A percentile compares a stretch with the other conserved stretches of the same genome.
phyloP scores from a whole-genome alignment of 495 filamentous ascomycete genomes.

The Podospora appendiculata region DNA sequence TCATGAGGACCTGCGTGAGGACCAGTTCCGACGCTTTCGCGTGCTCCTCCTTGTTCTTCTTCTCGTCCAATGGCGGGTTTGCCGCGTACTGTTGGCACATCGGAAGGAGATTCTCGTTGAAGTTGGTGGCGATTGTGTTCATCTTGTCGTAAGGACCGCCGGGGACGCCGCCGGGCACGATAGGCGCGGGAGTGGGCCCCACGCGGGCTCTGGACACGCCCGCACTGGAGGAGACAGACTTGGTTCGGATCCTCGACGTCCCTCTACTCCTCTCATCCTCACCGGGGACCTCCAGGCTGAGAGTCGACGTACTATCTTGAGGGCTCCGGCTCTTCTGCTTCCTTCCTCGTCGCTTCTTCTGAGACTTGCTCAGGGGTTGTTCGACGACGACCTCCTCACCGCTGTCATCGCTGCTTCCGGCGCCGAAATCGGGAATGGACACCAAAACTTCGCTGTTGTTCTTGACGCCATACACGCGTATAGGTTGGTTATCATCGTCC shows the following conservation, averaged over 20 bases:
- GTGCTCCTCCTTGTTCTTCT: constrained; percentile 69
- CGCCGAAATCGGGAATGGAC: constrained; percentile 42
- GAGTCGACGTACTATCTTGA: constrained; percentile 26
- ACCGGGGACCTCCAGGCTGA: constrained; percentile 21
- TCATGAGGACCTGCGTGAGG: constrained; percentile 73
- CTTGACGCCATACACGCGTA: constrained; percentile 69
- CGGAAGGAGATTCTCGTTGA: constrained; percentile 60
- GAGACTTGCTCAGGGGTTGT: constrained; percentile 8
- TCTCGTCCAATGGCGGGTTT: constrained; percentile 59
- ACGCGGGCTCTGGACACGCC: constrained; percentile 8
- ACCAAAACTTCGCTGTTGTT: constrained; percentile 65
- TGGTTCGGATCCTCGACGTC: constrained; percentile 18
- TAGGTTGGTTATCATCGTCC: constrained; percentile 55
- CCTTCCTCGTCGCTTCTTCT: constrained; percentile 17
- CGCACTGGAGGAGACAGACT: constrained; percentile 15
- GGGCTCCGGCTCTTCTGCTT: constrained; percentile 25
- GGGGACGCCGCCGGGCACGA: constrained; percentile 13
- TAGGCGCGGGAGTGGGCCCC: constrained; percentile 18
- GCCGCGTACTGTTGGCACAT: constrained; percentile 55
- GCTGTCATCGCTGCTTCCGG: constrained; percentile 44
- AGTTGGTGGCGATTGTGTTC: constrained; percentile 56
- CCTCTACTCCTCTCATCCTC: constrained; percentile 13
- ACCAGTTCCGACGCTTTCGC: constrained; percentile 77
- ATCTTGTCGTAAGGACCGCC: constrained; percentile 60
- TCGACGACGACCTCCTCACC: constrained; percentile 40